A percentile compares a stretch with the other conserved stretches of the same genome.
phyloP scores from a whole-genome alignment of 2,329 filamentous ascomycete genomes.

The Sphaceloma murrayae region DNA sequence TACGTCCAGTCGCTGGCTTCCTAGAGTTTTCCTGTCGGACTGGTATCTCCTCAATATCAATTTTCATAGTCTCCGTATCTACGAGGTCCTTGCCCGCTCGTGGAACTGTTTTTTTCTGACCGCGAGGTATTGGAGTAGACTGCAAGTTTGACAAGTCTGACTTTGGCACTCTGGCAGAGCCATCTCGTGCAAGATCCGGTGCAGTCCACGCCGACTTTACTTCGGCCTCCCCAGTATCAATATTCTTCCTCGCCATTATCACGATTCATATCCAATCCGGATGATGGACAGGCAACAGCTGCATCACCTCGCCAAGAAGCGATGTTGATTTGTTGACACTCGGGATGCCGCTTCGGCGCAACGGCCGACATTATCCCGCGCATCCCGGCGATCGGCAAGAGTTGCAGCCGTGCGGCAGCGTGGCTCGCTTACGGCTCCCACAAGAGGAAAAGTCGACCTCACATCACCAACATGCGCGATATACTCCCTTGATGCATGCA shows the following conservation, averaged over 20 bases:
- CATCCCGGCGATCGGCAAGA: not conserved
- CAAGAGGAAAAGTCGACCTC: not conserved
- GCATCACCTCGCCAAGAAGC: not conserved
- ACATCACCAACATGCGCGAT: slow-evolving; percentile 4
- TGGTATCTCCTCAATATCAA: no score
- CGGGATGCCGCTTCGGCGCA: not conserved
- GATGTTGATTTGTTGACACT: slow-evolving; percentile 15
- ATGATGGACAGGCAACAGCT: not conserved
- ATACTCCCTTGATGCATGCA: not conserved
- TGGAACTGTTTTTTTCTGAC: not conserved
- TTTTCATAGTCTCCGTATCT: no score
- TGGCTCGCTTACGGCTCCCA: slow-evolving; percentile 6
- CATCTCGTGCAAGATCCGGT: no score
- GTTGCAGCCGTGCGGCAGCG: not conserved
- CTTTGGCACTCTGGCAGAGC: no score
- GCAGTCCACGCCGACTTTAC: not conserved
- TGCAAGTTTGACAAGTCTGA: no score
- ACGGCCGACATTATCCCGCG: not conserved
- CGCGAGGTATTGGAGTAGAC: no score
- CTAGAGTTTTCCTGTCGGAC: no score
- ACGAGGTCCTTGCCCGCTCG: no score
- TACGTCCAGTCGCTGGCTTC: not conserved
- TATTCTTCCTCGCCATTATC: slow-evolving; percentile 15
- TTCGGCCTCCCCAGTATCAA: not conserved
- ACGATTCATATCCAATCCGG: no score